Base-by-base conservation (phyloP, 768 basidiomycete genomes). In the Mycena vitilis region DNA sequence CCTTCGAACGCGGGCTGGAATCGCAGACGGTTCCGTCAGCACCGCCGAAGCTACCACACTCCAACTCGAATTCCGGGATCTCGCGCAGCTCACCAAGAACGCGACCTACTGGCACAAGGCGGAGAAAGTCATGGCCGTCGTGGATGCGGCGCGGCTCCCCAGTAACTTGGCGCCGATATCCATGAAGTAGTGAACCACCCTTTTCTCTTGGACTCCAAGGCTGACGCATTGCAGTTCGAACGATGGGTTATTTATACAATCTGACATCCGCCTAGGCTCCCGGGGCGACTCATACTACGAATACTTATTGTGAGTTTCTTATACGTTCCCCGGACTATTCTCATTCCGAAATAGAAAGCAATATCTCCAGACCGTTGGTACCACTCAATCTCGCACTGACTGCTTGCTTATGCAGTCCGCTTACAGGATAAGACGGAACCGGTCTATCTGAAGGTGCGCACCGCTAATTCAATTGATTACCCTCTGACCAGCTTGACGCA, bases 251-350 rank as follows among this genome's bases (percentile, higher is more conserved):
- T 78, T 77, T 44, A 36, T 84, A 40, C 75, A 82, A 22, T 84
- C 88, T 15, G 84, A 90, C 25, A 91, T 95, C 66, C 87, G 93
- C 10, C 84, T 95, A 16, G 93, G 93, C 16, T 92, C 91, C 25
- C 82, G 92, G 30, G 93, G 90, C 49, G 93, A 95, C 76, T 92
- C 91, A 4, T 94, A 91, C 78, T 95, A 94, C 74, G 93, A 93
- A 74, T 91, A 92, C 71, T 77, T 91, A 15, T 73, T 91, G 88
- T 88, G 49, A 79, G 88, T 78, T 18, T 49, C 34, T 4, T 23
- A 25, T 56, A 23, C 25, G 44, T n/a, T 30, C 30, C 20, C 12
- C 54, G 30, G 16, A 59, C 56, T 49, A 18, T 57, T 40, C n/a
- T 18, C 70, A 42, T 40, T 30, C 49, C n/a, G 51, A 20, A 18